A percentile compares a stretch with the other conserved stretches of the same genome.
These are phyloP conservation scores for Cyamopsis tetragonoloba DNA, from an alignment of 306 rosid genomes.

Conservation along the genomic window DNA sequence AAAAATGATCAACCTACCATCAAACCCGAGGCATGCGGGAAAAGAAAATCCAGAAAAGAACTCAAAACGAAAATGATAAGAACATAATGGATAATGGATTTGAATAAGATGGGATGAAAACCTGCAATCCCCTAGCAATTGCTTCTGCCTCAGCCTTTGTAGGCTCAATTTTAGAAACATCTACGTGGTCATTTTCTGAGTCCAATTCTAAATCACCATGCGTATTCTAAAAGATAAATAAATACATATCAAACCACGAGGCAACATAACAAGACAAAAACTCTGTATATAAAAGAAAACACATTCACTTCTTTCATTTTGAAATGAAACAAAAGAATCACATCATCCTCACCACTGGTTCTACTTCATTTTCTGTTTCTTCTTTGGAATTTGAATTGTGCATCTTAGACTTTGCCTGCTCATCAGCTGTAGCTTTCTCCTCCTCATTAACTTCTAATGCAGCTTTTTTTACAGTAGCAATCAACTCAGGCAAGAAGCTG, in stretches of 20 bases:
- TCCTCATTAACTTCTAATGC: constrained; percentile 65
- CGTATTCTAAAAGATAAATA: constrained; percentile 49
- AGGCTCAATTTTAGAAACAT: constrained; percentile 76
- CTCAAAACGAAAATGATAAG: constrained; percentile 9
- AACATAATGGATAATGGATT: constrained; percentile 13
- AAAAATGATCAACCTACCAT: constrained; percentile 24
- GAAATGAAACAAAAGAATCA: constrained; percentile 19
- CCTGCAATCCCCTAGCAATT: constrained; percentile 89
- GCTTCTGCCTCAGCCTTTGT: constrained; percentile 98
- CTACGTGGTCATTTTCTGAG: constrained; percentile 54
- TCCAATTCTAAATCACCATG: constrained; percentile 68
- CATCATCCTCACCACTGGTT: constrained; percentile 52
- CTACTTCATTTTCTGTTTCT: constrained; percentile 49
- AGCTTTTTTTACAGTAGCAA: constrained; percentile 76
- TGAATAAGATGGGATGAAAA: constrained; percentile 33
- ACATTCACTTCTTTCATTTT: neutral
- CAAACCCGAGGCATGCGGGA: constrained; percentile 22
- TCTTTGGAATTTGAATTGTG: constrained; percentile 36
- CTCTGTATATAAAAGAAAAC: neutral
- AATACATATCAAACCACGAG: constrained; percentile 28
- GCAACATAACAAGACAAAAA: constrained; percentile 20
- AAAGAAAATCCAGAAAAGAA: constrained; percentile 19
- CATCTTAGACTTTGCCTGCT: constrained; percentile 29
- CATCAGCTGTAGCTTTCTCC: constrained; percentile 48
- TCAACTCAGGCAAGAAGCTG: constrained; percentile 75